These are phyloP conservation scores for Schizochytrium sp. DNA, from an alignment of 108 stramenopile species.

Conservation along the genomic window DNA sequence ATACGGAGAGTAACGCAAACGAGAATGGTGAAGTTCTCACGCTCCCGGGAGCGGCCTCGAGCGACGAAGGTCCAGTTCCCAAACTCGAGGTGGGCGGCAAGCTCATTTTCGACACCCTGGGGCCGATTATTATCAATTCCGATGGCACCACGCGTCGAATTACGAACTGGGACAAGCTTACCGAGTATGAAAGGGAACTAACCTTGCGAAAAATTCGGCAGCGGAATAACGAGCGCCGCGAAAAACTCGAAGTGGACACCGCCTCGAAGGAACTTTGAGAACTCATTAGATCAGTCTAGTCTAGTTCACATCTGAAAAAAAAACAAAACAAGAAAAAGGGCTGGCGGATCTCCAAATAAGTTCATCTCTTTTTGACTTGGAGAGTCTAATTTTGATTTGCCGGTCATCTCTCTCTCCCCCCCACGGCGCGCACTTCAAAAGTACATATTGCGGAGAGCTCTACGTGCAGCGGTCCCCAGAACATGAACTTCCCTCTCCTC, in stretches of 20 bases:
- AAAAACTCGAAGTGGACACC: not conserved
- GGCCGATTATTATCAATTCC: not conserved
- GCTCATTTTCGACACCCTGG: not conserved
- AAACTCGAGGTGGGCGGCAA: not conserved
- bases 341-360: too few species aligned
- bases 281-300: too few species aligned
- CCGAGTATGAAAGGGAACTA: not conserved
- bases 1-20: not conserved
- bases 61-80: not conserved
- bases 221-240: not conserved
- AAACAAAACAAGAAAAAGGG: too few species aligned
- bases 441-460: too few species aligned
- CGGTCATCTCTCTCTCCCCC: too few species aligned
- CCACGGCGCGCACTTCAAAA: too few species aligned
- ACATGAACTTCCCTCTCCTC: too few species aligned
- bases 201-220: not conserved
- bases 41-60: not conserved
- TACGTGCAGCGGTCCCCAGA: too few species aligned
- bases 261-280: not conserved
- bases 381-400: too few species aligned
- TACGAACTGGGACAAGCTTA: not conserved
- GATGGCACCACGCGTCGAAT: not conserved
- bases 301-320: too few species aligned
- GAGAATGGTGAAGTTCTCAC: not conserved
- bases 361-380: too few species aligned